Base-by-base conservation (phyloP, 179 eudicot species). In the Heliamphora pulchella region DNA sequence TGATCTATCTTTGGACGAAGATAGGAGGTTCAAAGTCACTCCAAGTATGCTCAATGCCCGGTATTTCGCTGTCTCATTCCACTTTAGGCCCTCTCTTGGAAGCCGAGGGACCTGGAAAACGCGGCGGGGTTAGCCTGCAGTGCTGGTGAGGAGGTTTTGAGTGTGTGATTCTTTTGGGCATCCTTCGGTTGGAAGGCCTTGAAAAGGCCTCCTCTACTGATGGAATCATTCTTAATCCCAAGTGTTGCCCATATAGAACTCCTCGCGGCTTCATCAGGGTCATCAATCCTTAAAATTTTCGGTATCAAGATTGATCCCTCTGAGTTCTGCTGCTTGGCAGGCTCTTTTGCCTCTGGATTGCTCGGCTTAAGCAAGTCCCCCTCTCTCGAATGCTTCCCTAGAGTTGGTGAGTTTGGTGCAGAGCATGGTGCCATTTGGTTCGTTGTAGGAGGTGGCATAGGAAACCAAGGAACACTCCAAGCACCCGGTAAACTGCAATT, bases 181-280 rank as follows among this genome's bases (percentile, higher is more conserved):
- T 80, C 79, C 85, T 90, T 93, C 14, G 86, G 78, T 79, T 89
- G 89, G 71, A 93, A 84, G 55, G 82, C 93, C 78, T 87, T 89
- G 62, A 91, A 87, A 74, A 91, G 85, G 41, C 91, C 89, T 67
- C 86, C 88, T 74, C 83, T 87, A 54, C 83, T 81, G 6, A 67
- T 20, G 20, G 83, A 66, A 43, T 91, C 97, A 50, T 90, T 89
- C 80, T 89, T 89, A 13, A 91, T 93, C 76, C 97, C 97, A 13
- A 93, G 91, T 0, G 94, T 90, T 31, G 86, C 81, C 96, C 96
- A 93, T 83, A 93, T 91, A 6, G 97, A 90, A 85, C 97, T 91
- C 88, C 82, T 93, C 20, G 94, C 94, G 46, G 97, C 92, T 78
- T 91, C 97, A 72, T 91, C 93, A 3, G 91, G 97, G 70, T 93